Conservation (phyloP, 2,329 filamentous ascomycete genomes). For the Fusarium nelsonii region DNA sequence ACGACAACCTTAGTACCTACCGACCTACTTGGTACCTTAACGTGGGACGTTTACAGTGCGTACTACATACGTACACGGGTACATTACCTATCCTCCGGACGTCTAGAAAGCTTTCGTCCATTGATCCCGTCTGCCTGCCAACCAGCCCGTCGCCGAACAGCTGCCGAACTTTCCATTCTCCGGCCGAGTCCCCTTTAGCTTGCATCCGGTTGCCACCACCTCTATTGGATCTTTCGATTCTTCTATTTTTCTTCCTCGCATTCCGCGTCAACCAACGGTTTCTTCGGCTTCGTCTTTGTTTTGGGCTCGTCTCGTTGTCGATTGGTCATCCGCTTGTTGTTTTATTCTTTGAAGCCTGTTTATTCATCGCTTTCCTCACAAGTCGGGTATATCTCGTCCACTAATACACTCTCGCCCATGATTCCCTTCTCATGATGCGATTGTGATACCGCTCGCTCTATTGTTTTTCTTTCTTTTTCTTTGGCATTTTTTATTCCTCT, state of each 20-base stretch:
- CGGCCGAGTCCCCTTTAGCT: constrained; percentile 43
- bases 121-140: neutral
- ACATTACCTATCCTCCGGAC: neutral
- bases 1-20: neutral
- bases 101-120: neutral
- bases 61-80: neutral
- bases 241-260: constrained; percentile 27
- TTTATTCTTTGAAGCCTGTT: constrained; percentile 10
- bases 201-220: constrained; percentile 36
- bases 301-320: constrained; percentile 6
- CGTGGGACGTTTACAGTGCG: constrained; percentile 2
- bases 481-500: constrained; percentile 4
- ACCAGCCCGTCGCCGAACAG: constrained; percentile 23
- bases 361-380: neutral
- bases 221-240: constrained; percentile 31
- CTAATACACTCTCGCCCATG: constrained; percentile 23
- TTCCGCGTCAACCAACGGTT: constrained; percentile 34
- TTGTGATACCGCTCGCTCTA: constrained; percentile 30
- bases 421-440: constrained; percentile 45
- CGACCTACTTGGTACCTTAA: neutral
- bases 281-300: constrained; percentile 11
- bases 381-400: constrained; percentile 5
- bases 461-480: neutral
- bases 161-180: constrained; percentile 38
- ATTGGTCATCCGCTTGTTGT: constrained; percentile 1